Base-by-base conservation (phyloP, 179 eudicot species). In the Amaranthus tricolor region DNA sequence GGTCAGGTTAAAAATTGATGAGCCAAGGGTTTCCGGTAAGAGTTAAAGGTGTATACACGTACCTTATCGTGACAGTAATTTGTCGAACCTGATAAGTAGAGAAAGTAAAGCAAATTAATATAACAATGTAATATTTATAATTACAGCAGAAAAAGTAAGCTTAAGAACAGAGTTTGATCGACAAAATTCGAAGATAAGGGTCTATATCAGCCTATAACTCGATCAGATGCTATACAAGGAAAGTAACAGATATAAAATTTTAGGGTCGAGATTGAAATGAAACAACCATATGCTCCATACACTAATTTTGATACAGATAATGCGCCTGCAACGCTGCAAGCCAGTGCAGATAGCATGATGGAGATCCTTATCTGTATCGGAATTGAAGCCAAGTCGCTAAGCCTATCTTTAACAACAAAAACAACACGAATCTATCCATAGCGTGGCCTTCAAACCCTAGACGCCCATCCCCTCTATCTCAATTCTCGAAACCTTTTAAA, bases 11-110 rank as follows among this genome's bases (percentile, higher is more conserved):
- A 79, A 68, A 11, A 61, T 49, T 48, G 17, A 40, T 64, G 75
- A 2, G 48, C 15, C 6, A 17, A 20, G 11, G 57, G 24, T 62
- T 68, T 9, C 20, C 4, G 50, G n/a, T 16, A 5, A 67, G 17
- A n/a, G 6, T 8, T 17, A 17, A 14, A 14, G 15, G 16, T 53
- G 11, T 24, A 21, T 50, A 19, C 1, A 21, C 5, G 15, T 86
- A 94, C 97, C 97, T 94, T 80, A 94, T 77, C 56, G 98, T 92
- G 68, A 94, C 74, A 12, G 98, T 92, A 81, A 93, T 94, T 81
- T 94, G 98, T 16, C 97, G 96, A 76, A 84, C 98, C 98, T 94
- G 96, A 62, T 84, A 85, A 76, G 74, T 24, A 45, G 51, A 48
- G 52, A 44, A 78, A 55, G 62, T 43, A 68, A 68, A 74, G 59